Evolutionary conservation across 1,284 basidiomycete species (phyloP), one percentile per base, ranked within the genome.

Genomic region (Vanrija humicola): DNA sequence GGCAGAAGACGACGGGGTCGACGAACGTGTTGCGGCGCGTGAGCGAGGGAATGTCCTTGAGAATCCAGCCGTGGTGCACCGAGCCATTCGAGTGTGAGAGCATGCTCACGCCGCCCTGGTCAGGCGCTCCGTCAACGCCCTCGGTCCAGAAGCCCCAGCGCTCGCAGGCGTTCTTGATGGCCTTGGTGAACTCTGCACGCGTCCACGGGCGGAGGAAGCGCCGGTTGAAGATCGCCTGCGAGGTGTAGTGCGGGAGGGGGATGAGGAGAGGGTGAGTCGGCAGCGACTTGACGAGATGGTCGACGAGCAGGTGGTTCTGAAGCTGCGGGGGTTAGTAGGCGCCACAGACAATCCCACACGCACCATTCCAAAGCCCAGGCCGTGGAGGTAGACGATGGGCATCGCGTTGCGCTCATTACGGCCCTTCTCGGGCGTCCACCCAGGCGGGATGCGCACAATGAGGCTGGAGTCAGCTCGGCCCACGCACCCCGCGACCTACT

Each of bases 381-480:
- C 92, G 66, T 95, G 91, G 44, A 92, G 73, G 69, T 93, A 90
- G 10, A 95, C 81, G 40, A 94, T 77, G 0, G 92, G 92, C 50
- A 84, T 81, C 40, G 81, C 80, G 60, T 72, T 77, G 43, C 55
- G 57, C 14, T 67, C 64, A 5, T 44, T 65, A 34, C 52, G 50
- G 12, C 68, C 70, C 43, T 64, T 65, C 21, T 75, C 69, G 4
- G 82, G 73, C 52, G 84, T 79, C 87, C 89, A 91, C 9, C 78
- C 73, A 12, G 74, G 63, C 3, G 90, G 90, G 40, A 87, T 78
- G 50, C 86, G 83, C 28, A 91, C 73, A 29, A 91, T 79, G 70
- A 90, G 93, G 65, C 88, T 89, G 49, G 18, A 3, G 8, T 51
- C 45, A 59, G 29, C 29, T 16, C 19, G 21, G 14, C 16, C 28